Evolutionary conservation across 495 filamentous ascomycete genomes (phyloP).

Genomic region (Tuber umbilicatum): DNA sequence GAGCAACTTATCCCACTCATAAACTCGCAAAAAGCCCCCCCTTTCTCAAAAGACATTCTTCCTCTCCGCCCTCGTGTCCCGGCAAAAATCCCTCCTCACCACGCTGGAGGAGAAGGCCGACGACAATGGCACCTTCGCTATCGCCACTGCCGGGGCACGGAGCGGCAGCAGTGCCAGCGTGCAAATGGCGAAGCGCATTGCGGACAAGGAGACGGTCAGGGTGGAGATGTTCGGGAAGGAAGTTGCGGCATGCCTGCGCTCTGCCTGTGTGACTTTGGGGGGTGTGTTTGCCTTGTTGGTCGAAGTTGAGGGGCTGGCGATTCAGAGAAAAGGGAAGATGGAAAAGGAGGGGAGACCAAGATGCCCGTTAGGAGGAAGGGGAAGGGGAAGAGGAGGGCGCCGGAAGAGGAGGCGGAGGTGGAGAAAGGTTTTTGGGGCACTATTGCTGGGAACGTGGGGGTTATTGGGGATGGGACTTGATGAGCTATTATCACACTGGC

Average conservation of each 20-base stretch:
- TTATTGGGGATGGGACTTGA: slow-evolving; percentile 41
- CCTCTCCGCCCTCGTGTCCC: slow-evolving; percentile 16
- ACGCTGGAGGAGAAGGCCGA: slow-evolving; percentile 20
- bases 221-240: slow-evolving; percentile 7
- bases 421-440: slow-evolving; percentile 36
- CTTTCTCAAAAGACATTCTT: slow-evolving; percentile 26
- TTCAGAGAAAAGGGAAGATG: slow-evolving; percentile 16
- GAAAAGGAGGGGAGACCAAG: slow-evolving; percentile 24
- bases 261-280: slow-evolving; percentile 17
- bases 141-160: slow-evolving; percentile 7
- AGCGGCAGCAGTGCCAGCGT: background rate
- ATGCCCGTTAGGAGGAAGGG: slow-evolving; percentile 32
- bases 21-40: slow-evolving; percentile 30
- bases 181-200: background rate
- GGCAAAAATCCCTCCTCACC: slow-evolving; percentile 16
- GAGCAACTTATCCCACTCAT: slow-evolving; percentile 33
- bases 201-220: background rate
- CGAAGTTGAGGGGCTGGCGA: slow-evolving; percentile 33
- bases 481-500: background rate
- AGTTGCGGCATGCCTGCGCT: background rate
- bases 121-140: slow-evolving; percentile 9
- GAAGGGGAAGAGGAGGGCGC: slow-evolving; percentile 5
- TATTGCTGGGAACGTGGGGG: slow-evolving; percentile 34
- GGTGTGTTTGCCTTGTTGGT: slow-evolving; percentile 18
- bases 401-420: background rate